These are phyloP conservation scores for Exophiala oligosperma DNA, from an alignment of 2,329 filamentous ascomycete genomes.

Conservation along the genomic window DNA sequence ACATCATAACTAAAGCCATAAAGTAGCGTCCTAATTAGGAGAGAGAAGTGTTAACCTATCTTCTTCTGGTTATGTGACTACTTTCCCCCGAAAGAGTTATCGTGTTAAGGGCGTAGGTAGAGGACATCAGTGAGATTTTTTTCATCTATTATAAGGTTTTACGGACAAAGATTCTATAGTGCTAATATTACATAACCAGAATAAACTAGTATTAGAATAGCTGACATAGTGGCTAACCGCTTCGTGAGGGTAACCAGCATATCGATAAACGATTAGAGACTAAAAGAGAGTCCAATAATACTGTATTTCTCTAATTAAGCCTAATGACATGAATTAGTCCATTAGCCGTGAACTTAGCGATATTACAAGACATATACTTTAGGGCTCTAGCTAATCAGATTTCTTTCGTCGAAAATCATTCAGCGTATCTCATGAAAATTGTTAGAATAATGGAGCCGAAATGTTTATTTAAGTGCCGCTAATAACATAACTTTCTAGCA, in stretches of 20 bases:
- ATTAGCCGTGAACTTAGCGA: not conserved
- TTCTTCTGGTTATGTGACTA: not conserved
- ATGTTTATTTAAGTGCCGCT: not conserved
- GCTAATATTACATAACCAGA: not conserved
- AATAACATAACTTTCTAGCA: not conserved
- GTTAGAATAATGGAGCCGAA: not conserved
- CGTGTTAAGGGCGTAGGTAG: not conserved
- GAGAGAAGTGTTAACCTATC: not conserved
- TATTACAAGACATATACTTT: not conserved
- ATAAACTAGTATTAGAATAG: not conserved
- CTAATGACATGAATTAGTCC: not conserved
- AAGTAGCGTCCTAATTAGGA: not conserved
- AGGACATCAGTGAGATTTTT: not conserved
- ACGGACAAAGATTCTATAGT: not conserved
- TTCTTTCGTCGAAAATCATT: not conserved
- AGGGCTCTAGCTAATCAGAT: not conserved
- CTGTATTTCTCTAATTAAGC: not conserved
- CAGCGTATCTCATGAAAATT: not conserved
- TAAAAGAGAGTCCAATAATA: not conserved
- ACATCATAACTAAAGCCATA: not conserved
- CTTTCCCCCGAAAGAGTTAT: not conserved
- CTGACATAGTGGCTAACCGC: not conserved
- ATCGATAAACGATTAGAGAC: no score
- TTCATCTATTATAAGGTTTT: not conserved
- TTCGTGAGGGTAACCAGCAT: no score